Conservation (phyloP, 78 protist genomes). For the Mantamonas sphyraenae region DNA sequence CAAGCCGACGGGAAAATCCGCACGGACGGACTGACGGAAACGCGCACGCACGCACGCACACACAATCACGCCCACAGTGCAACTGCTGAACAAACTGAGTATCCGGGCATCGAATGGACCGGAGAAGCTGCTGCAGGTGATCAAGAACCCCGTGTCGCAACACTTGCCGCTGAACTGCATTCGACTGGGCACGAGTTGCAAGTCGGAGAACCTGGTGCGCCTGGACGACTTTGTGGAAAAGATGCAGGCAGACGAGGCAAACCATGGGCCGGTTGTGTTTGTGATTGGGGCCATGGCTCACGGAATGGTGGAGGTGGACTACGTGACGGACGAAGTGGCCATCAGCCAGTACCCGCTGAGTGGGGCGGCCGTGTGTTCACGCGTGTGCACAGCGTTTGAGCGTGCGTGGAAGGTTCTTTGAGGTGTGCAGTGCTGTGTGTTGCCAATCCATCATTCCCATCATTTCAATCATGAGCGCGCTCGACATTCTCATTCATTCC, state of each 20-base stretch:
- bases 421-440: neutral
- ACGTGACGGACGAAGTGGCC: slow-evolving; percentile 58
- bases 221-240: slow-evolving; percentile 12
- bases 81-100: slow-evolving; percentile 85
- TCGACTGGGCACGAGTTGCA: too few relatives aligned
- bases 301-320: slow-evolving; percentile 59
- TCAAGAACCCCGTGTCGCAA: slow-evolving; percentile 90
- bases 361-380: slow-evolving; percentile 70
- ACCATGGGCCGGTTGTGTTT: slow-evolving; percentile 63
- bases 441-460: too few relatives aligned
- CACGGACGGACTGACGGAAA: too few relatives aligned
- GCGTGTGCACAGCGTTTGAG: slow-evolving; percentile 70
- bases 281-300: slow-evolving; percentile 83
- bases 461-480: too few relatives aligned
- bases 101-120: slow-evolving; percentile 85
- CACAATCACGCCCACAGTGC: slow-evolving; percentile 64
- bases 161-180: slow-evolving; percentile 71
- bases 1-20: too few relatives aligned
- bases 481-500: too few relatives aligned
- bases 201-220: slow-evolving; percentile 16
- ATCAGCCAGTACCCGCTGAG: slow-evolving; percentile 72
- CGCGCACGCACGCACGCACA: too few relatives aligned
- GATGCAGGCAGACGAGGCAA: slow-evolving; percentile 22
- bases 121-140: slow-evolving; percentile 79
- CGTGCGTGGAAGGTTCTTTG: slow-evolving; percentile 67